Conservation (phyloP, 2,329 filamentous ascomycete species). For the Zymoseptoria passerinii region DNA sequence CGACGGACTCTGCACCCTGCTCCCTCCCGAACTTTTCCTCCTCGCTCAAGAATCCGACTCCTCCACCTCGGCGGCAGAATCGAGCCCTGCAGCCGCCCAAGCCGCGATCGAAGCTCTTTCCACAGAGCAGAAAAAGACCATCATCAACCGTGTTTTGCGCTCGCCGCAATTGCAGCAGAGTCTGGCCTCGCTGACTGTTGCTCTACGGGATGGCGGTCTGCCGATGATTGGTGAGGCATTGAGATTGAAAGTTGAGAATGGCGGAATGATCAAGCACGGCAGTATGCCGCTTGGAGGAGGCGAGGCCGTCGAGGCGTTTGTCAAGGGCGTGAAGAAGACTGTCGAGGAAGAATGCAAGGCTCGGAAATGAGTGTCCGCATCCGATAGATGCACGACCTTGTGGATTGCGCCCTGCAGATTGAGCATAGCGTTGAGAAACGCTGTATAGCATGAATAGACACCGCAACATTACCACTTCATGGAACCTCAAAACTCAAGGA, state of each 20-base stretch:
- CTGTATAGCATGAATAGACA: neutral
- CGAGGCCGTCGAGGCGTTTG: constrained; percentile 82
- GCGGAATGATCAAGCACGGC: constrained; percentile 69
- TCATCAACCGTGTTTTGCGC: constrained; percentile 73
- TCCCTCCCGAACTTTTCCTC: constrained; percentile 71
- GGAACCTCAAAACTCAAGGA: neutral
- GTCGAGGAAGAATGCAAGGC: constrained; percentile 51
- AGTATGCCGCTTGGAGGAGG: constrained; percentile 80
- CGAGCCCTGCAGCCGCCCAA: constrained; percentile 51
- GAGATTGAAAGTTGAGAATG: constrained; percentile 69
- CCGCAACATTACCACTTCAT: neutral
- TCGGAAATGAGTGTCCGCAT: neutral
- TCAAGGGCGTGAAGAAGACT: constrained; percentile 76
- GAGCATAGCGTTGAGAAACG: neutral
- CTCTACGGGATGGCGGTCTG: constrained; percentile 80
- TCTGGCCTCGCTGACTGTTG: constrained; percentile 73
- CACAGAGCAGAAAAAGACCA: constrained; percentile 65
- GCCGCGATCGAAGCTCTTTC: constrained; percentile 67
- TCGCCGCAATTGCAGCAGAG: constrained; percentile 90
- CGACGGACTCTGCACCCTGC: constrained; percentile 65
- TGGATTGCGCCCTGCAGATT: neutral
- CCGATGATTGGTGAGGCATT: constrained; percentile 85
- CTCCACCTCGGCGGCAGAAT: constrained; percentile 55
- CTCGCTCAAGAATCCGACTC: constrained; percentile 57
- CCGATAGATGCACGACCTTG: neutral